Percentiles rank a stretch among this genome's conserved stretches.
Conservation (phyloP, 495 filamentous ascomycete species). For the Glonium stellatum region DNA sequence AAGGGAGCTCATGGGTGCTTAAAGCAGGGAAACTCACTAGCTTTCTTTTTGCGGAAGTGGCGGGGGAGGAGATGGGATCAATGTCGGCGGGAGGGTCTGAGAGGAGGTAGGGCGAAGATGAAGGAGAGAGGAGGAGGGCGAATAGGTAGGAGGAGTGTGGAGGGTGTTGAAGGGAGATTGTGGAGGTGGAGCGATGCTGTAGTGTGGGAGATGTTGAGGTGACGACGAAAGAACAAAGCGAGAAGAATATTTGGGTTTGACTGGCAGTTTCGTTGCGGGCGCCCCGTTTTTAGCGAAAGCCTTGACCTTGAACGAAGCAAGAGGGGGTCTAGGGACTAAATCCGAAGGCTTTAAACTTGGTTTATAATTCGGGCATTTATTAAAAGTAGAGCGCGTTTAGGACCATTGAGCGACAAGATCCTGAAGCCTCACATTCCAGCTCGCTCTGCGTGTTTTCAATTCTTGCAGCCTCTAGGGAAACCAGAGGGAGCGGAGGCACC, state of each 20-base stretch:
- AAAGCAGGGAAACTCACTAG: not conserved
- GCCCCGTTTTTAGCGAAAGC: not conserved
- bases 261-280: not conserved
- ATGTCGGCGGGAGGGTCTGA: not conserved
- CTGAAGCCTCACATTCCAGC: not conserved
- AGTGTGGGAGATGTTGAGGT: not conserved
- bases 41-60: not conserved
- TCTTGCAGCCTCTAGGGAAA: not conserved
- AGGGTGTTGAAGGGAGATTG: slow-evolving; percentile 4
- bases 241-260: not conserved
- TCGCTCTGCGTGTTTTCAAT: not conserved
- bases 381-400: not conserved
- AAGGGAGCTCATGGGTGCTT: not conserved
- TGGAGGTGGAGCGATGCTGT: not conserved
- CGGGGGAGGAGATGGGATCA: not conserved
- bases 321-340: not conserved
- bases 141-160: slow-evolving; percentile 1
- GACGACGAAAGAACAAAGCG: slow-evolving; percentile 6
- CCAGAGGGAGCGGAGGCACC: not conserved
- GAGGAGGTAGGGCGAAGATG: slow-evolving; percentile 1
- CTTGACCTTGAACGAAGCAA: not conserved
- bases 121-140: slow-evolving; percentile 2
- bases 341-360: not conserved
- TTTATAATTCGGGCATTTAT: not conserved
- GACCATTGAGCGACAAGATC: not conserved